phyloP scores from a whole-genome alignment of 208 protist species.

The Giardia muris region DNA sequence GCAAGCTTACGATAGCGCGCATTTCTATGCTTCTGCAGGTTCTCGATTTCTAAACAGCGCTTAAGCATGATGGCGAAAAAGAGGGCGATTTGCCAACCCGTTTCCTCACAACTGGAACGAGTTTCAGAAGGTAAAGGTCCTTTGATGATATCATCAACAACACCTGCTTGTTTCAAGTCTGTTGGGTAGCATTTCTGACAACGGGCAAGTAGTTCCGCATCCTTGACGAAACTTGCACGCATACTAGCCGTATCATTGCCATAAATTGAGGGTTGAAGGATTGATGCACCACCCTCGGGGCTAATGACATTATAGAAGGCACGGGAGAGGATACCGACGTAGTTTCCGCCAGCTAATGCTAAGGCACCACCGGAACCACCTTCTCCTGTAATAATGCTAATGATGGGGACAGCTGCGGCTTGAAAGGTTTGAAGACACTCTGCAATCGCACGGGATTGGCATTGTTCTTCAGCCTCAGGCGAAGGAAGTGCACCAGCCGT shows the following conservation, averaged over 20 bases:
- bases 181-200: slow-evolving; percentile 39
- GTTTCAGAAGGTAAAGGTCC: not conserved
- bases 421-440: not conserved
- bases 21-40: slow-evolving; percentile 1
- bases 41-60: not conserved
- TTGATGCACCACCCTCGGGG: slow-evolving; percentile 43
- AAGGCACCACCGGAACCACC: slow-evolving; percentile 45
- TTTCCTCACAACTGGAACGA: not conserved
- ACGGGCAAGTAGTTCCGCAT: slow-evolving; percentile 28
- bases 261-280: slow-evolving; percentile 39
- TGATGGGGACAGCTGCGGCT: not conserved
- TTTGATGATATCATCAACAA: slow-evolving; percentile 45
- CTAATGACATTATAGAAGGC: slow-evolving; percentile 47
- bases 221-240: slow-evolving; percentile 36
- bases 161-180: slow-evolving; percentile 37
- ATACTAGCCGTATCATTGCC: slow-evolving; percentile 40
- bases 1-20: not conserved
- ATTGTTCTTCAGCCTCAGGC: slow-evolving; percentile 13
- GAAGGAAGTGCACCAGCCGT: slow-evolving; percentile 22
- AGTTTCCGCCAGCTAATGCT: slow-evolving; percentile 44
- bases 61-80: not conserved
- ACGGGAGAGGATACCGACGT: slow-evolving; percentile 35
- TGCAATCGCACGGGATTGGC: not conserved
- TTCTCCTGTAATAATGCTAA: slow-evolving; percentile 44
- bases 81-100: not conserved